Evolutionary conservation across 1,284 basidiomycete species (phyloP).

Genomic region (Cystobasidium slooffiae): DNA sequence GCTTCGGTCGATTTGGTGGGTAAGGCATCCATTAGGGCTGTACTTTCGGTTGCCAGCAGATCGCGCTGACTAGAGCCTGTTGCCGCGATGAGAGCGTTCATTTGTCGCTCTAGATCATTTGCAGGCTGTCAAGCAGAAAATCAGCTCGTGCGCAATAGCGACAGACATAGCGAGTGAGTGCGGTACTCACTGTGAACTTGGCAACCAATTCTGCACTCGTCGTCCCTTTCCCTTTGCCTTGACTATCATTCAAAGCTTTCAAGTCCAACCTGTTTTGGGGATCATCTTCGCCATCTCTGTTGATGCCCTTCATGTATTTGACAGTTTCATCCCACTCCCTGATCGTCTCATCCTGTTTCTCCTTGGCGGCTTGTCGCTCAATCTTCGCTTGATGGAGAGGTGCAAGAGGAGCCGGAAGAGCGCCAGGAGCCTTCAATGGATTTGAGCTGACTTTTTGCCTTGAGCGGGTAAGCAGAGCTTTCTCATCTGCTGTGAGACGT

Average conservation of each 20-base stretch:
- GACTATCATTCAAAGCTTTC: conserved; percentile 47
- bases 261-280: conserved; percentile 49
- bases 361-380: conserved; percentile 91
- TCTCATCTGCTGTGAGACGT: conserved; percentile 54
- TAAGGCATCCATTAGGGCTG: conserved; percentile 39
- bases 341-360: conserved; percentile 87
- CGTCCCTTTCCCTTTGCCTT: conserved; percentile 46
- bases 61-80: conserved; percentile 54
- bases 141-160: background rate
- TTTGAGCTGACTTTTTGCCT: conserved; percentile 55
- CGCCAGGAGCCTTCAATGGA: conserved; percentile 64
- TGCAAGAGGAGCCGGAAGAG: conserved; percentile 83
- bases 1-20: conserved; percentile 42
- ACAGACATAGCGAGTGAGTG: no score
- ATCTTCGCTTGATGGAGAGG: conserved; percentile 83
- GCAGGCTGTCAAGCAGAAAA: conserved; percentile 39
- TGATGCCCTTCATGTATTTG: conserved; percentile 67
- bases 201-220: conserved; percentile 69
- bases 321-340: conserved; percentile 93
- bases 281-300: conserved; percentile 47
- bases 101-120: conserved; percentile 51
- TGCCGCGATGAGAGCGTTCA: conserved; percentile 55
- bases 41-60: conserved; percentile 48
- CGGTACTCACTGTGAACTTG: conserved; percentile 59
- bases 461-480: conserved; percentile 43